These are phyloP conservation scores for Lactifluus subvellereus DNA, from an alignment of 768 basidiomycete species.

Conservation along the genomic window DNA sequence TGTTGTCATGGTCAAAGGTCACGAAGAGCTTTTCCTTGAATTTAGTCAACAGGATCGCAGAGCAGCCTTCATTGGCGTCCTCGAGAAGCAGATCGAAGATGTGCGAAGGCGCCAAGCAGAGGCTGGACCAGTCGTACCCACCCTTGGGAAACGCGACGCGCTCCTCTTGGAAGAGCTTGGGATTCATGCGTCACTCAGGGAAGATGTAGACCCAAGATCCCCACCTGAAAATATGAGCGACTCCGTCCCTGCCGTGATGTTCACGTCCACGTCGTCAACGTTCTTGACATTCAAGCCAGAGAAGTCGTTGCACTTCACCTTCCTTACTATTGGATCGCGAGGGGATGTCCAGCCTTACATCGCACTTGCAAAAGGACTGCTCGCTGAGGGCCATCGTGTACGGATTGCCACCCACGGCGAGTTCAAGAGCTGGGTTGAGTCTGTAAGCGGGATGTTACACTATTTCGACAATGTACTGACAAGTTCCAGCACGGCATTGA, in stretches of 20 bases:
- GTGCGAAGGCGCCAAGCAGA: constrained; percentile 44
- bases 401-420: constrained; percentile 95
- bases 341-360: constrained; percentile 99
- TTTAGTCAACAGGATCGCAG: constrained; percentile 79
- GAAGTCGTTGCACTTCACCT: constrained; percentile 81
- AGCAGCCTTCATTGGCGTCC: constrained; percentile 63
- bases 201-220: constrained; percentile 41
- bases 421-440: constrained; percentile 92
- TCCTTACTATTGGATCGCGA: constrained; percentile 91
- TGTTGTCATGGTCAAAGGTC: constrained; percentile 85
- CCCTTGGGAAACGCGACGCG: constrained; percentile 59
- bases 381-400: constrained; percentile 82
- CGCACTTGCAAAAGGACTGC: constrained; percentile 85
- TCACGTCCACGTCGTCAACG: constrained; percentile 91
- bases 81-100: constrained; percentile 79
- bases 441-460: constrained; percentile 45
- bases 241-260: constrained; percentile 81
- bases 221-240: constrained; percentile 39
- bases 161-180: constrained; percentile 85
- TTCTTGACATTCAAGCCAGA: constrained; percentile 95
- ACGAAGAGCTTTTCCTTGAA: constrained; percentile 97
- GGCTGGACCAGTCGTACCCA: constrained; percentile 41
- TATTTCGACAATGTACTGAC: not conserved
- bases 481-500: constrained; percentile 82
- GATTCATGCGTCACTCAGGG: constrained; percentile 36